Conservation (phyloP, 2,329 filamentous ascomycete genomes). For the Aurifilum marmelostoma region DNA sequence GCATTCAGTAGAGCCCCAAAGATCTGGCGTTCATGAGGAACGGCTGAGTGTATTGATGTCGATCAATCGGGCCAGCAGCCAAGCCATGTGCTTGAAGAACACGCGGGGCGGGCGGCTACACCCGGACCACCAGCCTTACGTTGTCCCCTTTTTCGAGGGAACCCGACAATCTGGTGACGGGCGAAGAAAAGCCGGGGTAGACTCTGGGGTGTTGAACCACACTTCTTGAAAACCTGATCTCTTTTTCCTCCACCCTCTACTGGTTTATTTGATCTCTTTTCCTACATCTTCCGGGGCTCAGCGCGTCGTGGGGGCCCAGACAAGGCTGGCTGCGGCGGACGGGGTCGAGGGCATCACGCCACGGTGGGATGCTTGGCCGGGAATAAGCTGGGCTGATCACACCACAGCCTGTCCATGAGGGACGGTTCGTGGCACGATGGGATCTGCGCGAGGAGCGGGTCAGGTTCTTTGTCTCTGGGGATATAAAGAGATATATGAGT, state of each 20-base stretch:
- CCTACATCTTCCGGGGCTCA: neutral
- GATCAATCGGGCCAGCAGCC: neutral
- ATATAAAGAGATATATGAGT: slow-evolving; percentile 18
- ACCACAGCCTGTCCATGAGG: slow-evolving; percentile 11
- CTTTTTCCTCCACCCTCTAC: too few species aligned
- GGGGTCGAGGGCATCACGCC: slow-evolving; percentile 19
- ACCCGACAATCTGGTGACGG: slow-evolving; percentile 29
- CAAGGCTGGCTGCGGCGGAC: neutral
- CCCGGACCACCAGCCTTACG: neutral
- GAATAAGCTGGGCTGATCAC: slow-evolving; percentile 15
- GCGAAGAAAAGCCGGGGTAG: slow-evolving; percentile 25
- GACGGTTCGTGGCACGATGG: slow-evolving; percentile 13
- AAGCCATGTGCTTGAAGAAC: neutral
- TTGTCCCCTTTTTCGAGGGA: neutral
- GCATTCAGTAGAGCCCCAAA: too few species aligned
- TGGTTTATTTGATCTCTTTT: too few species aligned
- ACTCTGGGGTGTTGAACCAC: neutral
- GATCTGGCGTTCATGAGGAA: neutral
- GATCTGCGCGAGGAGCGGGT: neutral
- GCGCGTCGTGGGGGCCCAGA: neutral
- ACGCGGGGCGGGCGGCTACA: neutral
- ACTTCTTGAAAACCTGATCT: too few species aligned
- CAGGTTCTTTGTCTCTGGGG: neutral
- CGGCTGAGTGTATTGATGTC: neutral
- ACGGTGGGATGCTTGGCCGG: slow-evolving; percentile 26